Base-by-base conservation (phyloP, 2,329 filamentous ascomycete species). In the Lithohypha guttulata region DNA sequence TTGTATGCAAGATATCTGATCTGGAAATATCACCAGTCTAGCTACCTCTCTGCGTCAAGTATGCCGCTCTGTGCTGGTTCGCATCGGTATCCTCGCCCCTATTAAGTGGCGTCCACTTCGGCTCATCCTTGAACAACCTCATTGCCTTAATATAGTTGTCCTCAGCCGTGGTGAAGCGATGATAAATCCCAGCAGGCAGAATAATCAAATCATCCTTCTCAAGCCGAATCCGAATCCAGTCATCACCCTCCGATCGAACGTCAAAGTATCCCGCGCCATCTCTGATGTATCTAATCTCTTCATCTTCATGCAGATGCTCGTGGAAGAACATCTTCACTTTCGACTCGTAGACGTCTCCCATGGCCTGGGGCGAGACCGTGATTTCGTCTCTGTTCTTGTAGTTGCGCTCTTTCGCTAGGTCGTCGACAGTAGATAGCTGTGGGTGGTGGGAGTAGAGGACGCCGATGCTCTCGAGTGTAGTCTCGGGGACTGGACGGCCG, bases 321-420 rank as follows among this genome's bases (percentile, higher is more conserved):
- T 82, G 61, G 67, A 96, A 98, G 68, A 98, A 98, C 50, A 64
- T 76, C 66, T 85, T 87, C 47, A 98, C 85, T 63, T 96, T 96
- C 47, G 82, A 75, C 63, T 98, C 89, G 66, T 96, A 98, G 30
- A 77, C 64, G 26, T 75, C 81, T 41, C 85, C 86, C 80, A 96
- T 85, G 48, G 77, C 81, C 47, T 78, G 69, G 0, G 87, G 89
- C 6, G 84, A 93, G 15, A 98, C 84, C 44, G 75, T 83, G 59
- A 96, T 83, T 64, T 93, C 79, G 66, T 98, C 91, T 42, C 89
- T 82, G 69, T 96, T 95, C 68, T 82, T 87, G 72, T 98, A 96
- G 52, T 75, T 72, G 44, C 89, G 81, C 49, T 81, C 67, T 3
- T 62, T 52, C 2, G 91, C 89, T 30, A 98, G 73, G 29, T 65